Evolutionary conservation across 306 rosid species (phyloP).

Genomic region (Vigna unguiculata): DNA sequence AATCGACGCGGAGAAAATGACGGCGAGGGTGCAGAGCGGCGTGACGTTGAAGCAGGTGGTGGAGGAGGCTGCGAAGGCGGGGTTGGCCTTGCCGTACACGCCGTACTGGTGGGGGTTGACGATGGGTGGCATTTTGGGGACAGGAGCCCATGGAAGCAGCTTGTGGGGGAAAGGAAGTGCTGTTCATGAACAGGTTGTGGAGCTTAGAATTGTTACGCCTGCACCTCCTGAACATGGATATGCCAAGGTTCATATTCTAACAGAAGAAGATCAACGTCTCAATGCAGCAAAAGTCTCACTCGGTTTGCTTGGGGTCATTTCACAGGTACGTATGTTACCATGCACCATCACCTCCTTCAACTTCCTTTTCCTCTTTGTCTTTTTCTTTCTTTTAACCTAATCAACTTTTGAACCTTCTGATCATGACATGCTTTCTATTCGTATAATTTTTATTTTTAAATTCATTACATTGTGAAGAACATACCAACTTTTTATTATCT

Average conservation of each 20-base stretch:
- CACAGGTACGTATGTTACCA: slow-evolving; percentile 52
- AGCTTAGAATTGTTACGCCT: slow-evolving; percentile 61
- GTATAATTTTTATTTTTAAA: too few relatives aligned
- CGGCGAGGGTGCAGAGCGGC: slow-evolving; percentile 64
- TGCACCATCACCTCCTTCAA: not conserved
- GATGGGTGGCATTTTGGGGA: slow-evolving; percentile 70
- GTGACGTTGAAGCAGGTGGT: slow-evolving; percentile 62
- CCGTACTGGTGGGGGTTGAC: slow-evolving; percentile 89
- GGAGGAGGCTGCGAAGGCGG: slow-evolving; percentile 56
- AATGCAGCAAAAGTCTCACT: slow-evolving; percentile 84
- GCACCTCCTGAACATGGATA: slow-evolving; percentile 51
- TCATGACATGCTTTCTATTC: too few relatives aligned
- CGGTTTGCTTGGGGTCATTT: slow-evolving; percentile 79
- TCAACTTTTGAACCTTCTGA: too few relatives aligned
- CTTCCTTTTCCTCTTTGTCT: too few relatives aligned
- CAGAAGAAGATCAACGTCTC: slow-evolving; percentile 49
- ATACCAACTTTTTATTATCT: too few relatives aligned
- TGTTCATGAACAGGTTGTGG: slow-evolving; percentile 64
- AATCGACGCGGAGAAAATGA: slow-evolving; percentile 51
- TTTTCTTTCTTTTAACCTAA: too few relatives aligned
- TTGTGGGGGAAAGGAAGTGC: slow-evolving; percentile 79
- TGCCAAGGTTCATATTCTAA: slow-evolving; percentile 54
- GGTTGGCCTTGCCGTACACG: slow-evolving; percentile 62
- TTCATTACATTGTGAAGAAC: too few relatives aligned
- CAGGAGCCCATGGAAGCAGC: slow-evolving; percentile 89